These are phyloP conservation scores for Tolypocladium capitatum DNA, from an alignment of 2,329 filamentous ascomycete genomes.

Conservation along the genomic window DNA sequence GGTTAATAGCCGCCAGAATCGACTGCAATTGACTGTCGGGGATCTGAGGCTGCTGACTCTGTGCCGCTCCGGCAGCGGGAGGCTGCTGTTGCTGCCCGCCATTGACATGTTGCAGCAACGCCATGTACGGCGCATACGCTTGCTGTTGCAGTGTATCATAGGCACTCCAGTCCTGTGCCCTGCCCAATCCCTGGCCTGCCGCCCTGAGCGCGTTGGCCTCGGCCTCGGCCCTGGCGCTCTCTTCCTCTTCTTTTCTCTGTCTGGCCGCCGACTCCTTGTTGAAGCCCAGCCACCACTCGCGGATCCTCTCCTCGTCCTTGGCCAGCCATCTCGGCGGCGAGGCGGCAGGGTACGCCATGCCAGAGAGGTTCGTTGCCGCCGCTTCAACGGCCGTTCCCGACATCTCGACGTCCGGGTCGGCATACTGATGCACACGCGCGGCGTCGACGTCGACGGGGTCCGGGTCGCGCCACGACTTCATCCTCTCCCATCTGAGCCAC, in stretches of 20 bases:
- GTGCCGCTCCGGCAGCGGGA: constrained; percentile 4
- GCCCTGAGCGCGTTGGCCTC: constrained; percentile 17
- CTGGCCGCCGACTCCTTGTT: constrained; percentile 24
- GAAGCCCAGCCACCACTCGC: constrained; percentile 40
- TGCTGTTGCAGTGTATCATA: constrained; percentile 23
- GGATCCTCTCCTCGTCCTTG: constrained; percentile 29
- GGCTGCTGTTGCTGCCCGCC: constrained; percentile 17
- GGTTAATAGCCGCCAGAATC: constrained; percentile 28
- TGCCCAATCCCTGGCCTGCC: constrained; percentile 8
- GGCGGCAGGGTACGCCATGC: constrained; percentile 34
- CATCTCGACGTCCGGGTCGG: constrained; percentile 27
- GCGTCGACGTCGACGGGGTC: constrained; percentile 22
- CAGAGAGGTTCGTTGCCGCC: constrained; percentile 26
- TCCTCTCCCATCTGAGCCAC: constrained; percentile 29
- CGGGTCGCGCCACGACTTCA: constrained; percentile 29
- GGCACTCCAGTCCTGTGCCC: constrained; percentile 14
- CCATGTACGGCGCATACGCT: constrained; percentile 28
- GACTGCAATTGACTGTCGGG: constrained; percentile 28
- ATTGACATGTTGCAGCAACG: constrained; percentile 26
- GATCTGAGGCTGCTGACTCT: constrained; percentile 14
- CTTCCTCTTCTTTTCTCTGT: constrained; percentile 25
- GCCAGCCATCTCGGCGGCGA: constrained; percentile 40
- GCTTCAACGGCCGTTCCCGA: constrained; percentile 30
- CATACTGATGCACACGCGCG: constrained; percentile 22
- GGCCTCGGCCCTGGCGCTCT: constrained; percentile 19